Base-by-base conservation (phyloP, 768 basidiomycete species). In the Hygrocybe punicea region DNA sequence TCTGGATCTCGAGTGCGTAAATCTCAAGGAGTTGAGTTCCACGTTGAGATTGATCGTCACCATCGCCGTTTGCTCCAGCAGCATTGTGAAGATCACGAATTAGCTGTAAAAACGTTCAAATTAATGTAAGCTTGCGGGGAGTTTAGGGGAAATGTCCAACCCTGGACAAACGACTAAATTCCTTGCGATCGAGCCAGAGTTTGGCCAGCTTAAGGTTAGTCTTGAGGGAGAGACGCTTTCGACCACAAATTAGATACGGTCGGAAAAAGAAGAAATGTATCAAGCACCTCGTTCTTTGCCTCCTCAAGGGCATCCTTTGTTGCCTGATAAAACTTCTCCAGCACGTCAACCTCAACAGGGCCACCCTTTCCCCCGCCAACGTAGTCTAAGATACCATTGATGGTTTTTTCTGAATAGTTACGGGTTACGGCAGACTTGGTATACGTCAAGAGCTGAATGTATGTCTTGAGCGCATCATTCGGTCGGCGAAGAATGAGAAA, bases 1-100 rank as follows among this genome's bases (percentile, higher is more conserved):
- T 99, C 69, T 98, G 95, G 56, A 99, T 99, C 71, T 99, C 97
- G 40, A 98, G 84, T 1, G 97, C 96, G 65, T 98, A 98, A 37
- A 98, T 93, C 73, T 99, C 97, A 24, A 98, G 81, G 9, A 98
- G 79, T 60, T 97, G 87, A 1, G 96, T 97, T 11, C 95, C 95
- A 51, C 90, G 86, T 69, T 97, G 95, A 45, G 96, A 96, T 66
- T 91, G 87, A 63, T 91, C 88, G 53, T 83, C 91, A 40, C 79
- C 84, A 45, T 89, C 87, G 53, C 77, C 81, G 21, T 73, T 73
- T 11, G 80, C 77, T 21, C 76, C 76, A 6, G 89, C 91, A 7
- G 86, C 81, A 36, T 71, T 72, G 63, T 93, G 86, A 23, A 93
- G 76, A 62, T 93, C 91, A 45, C 84, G 80, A 61, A 93, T 83